Percentiles rank a stretch among this genome's conserved stretches.
phyloP scores from a whole-genome alignment of 2,329 filamentous ascomycete species.

The Clonostachys solani region DNA sequence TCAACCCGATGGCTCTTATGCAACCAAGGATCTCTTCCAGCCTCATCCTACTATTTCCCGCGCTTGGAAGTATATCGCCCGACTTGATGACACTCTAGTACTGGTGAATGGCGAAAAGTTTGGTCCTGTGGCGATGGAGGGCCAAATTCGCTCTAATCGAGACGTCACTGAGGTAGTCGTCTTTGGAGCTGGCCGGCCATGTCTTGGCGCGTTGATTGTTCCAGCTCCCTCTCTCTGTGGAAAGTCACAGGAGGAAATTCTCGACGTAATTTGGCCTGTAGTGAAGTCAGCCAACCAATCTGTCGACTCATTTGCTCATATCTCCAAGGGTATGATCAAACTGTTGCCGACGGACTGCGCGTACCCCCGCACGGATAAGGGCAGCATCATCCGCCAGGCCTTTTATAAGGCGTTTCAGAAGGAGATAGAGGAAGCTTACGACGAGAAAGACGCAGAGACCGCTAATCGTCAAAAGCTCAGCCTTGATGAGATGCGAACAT shows the following conservation, averaged over 20 bases:
- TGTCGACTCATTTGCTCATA: constrained; percentile 20
- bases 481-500: constrained; percentile 20
- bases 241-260: constrained; percentile 18
- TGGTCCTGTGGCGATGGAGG: constrained; percentile 58
- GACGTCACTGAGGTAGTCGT: constrained; percentile 51
- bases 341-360: constrained; percentile 33
- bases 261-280: constrained; percentile 21
- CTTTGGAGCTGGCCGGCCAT: constrained; percentile 54
- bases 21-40: constrained; percentile 59
- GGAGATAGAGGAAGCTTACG: constrained; percentile 35
- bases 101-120: constrained; percentile 66
- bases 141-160: constrained; percentile 36
- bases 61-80: constrained; percentile 57
- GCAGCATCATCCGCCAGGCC: constrained; percentile 43
- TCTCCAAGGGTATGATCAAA: constrained; percentile 42
- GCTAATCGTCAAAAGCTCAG: constrained; percentile 7
- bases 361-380: constrained; percentile 49
- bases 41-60: constrained; percentile 42
- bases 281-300: constrained; percentile 18
- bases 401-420: constrained; percentile 37
- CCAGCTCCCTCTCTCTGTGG: constrained; percentile 16
- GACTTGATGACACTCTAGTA: constrained; percentile 54
- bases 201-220: constrained; percentile 53
- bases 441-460: background rate
- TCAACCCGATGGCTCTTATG: constrained; percentile 53